phyloP scores from a whole-genome alignment of 768 basidiomycete species.

The Calocera cornea region DNA sequence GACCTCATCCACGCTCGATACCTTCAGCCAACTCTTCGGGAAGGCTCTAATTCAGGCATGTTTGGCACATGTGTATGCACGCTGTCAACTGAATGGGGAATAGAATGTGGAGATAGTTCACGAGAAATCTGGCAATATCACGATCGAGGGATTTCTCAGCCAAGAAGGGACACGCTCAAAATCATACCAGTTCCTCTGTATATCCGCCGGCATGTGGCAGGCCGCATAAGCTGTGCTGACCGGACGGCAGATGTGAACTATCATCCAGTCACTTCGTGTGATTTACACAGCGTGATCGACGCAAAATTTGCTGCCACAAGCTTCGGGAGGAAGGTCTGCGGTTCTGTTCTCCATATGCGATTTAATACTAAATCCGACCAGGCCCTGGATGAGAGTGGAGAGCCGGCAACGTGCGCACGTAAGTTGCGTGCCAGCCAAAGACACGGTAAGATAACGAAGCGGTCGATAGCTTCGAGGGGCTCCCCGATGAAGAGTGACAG shows the following conservation, averaged over 20 bases:
- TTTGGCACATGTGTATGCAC: neutral
- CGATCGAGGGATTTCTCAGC: slow-evolving; percentile 72
- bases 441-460: neutral
- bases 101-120: slow-evolving; percentile 60
- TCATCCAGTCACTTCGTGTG: slow-evolving; percentile 50
- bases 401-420: neutral
- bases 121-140: slow-evolving; percentile 35
- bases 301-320: slow-evolving; percentile 34
- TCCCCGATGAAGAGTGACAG: slow-evolving; percentile 70
- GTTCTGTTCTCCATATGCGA: neutral
- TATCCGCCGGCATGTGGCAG: slow-evolving; percentile 18
- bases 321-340: slow-evolving; percentile 12
- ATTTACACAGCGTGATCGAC: slow-evolving; percentile 59
- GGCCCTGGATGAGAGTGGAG: neutral
- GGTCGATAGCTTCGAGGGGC: slow-evolving; percentile 40
- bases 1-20: slow-evolving; percentile 48
- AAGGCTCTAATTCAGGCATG: slow-evolving; percentile 54
- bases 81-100: slow-evolving; percentile 9
- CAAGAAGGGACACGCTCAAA: slow-evolving; percentile 61
- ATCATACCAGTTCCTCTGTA: slow-evolving; percentile 79
- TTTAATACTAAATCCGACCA: neutral
- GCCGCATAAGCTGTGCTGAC: neutral
- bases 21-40: slow-evolving; percentile 66
- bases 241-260: slow-evolving; percentile 54
- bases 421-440: neutral